phyloP scores from a whole-genome alignment of 2,329 filamentous ascomycete genomes.

The Exophiala alcalophila region DNA sequence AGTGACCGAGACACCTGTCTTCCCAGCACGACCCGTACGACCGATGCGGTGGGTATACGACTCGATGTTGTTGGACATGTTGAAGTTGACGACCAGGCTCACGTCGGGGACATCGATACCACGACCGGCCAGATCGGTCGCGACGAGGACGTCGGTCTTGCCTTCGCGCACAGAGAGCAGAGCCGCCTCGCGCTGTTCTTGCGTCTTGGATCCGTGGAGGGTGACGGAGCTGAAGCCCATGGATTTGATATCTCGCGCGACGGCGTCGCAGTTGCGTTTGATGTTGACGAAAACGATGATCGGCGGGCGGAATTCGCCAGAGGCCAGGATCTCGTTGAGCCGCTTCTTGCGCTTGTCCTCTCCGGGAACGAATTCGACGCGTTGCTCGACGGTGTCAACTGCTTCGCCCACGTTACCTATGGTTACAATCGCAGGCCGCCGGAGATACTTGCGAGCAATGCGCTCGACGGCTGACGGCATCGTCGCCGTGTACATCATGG shows the following conservation, averaged over 20 bases:
- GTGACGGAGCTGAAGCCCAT: conserved; percentile 91
- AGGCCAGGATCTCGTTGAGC: conserved; percentile 81
- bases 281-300: conserved; percentile 99
- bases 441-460: conserved; percentile 95
- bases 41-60: conserved; percentile 95
- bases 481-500: conserved; percentile 99
- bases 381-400: conserved; percentile 95
- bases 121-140: conserved; percentile 90
- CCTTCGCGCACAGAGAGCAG: conserved; percentile 80
- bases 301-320: conserved; percentile 75
- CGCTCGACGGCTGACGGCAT: conserved; percentile 92
- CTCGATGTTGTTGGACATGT: conserved; percentile 93
- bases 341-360: conserved; percentile 97
- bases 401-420: conserved; percentile 95
- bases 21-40: conserved; percentile 94
- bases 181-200: conserved; percentile 94
- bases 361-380: conserved; percentile 83
- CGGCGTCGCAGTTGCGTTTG: conserved; percentile 96
- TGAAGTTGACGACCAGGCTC: conserved; percentile 94
- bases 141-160: conserved; percentile 81
- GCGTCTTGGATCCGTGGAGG: conserved; percentile 91
- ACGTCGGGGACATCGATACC: conserved; percentile 98
- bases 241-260: conserved; percentile 88
- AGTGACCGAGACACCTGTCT: conserved; percentile 92
- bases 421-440: conserved; percentile 86